phyloP scores from a whole-genome alignment of 1,284 basidiomycete species.

The Trametes sp. region DNA sequence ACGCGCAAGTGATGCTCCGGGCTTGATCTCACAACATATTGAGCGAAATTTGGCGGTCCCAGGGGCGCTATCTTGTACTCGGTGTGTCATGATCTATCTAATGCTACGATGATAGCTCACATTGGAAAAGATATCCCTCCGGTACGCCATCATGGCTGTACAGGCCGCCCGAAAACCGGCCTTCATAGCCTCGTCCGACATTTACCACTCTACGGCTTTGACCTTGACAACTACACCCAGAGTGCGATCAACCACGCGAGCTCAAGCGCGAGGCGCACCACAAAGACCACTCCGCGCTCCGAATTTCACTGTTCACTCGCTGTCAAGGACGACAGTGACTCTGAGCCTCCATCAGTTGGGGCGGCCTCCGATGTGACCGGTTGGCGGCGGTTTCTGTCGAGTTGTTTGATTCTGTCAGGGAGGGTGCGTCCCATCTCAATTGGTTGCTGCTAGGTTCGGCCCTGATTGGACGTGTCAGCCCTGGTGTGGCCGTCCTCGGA shows the following conservation, averaged over 20 bases:
- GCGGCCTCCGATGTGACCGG: not conserved
- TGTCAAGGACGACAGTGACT: not conserved
- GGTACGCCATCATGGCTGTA: not conserved
- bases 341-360: slow-evolving; percentile 3
- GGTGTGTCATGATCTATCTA: not conserved
- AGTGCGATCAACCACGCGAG: too few relatives aligned
- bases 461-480: not conserved
- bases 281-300: too few relatives aligned
- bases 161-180: not conserved
- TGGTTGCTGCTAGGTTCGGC: not conserved
- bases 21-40: too few relatives aligned
- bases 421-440: not conserved
- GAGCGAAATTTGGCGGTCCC: too few relatives aligned
- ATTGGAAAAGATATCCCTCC: not conserved
- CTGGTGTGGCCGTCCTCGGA: not conserved
- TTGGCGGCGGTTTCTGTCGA: not conserved
- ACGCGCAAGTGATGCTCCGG: too few relatives aligned
- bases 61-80: not conserved
- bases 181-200: slow-evolving; percentile 5
- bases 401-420: slow-evolving; percentile 12
- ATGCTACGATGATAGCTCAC: not conserved
- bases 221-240: not conserved
- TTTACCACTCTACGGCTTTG: not conserved
- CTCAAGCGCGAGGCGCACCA: not conserved
- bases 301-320: not conserved